These are phyloP conservation scores for Inga oerstediana DNA, from an alignment of 306 rosid species.

Conservation along the genomic window DNA sequence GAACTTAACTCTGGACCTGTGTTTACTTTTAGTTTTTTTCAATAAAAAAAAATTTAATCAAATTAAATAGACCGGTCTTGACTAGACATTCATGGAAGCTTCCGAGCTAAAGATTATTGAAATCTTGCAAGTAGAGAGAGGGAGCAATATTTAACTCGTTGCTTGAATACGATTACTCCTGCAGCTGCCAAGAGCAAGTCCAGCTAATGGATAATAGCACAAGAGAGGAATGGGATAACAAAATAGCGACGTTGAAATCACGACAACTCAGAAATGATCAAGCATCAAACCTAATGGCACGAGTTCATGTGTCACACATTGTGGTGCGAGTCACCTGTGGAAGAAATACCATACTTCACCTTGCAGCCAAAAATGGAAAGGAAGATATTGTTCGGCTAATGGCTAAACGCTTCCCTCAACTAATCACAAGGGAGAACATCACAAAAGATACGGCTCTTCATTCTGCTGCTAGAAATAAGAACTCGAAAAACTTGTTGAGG, in stretches of 20 bases:
- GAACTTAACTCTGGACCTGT: too few species aligned
- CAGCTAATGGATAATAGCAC: neutral
- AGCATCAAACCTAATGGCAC: neutral
- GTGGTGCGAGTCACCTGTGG: neutral
- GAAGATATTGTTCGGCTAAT: neutral
- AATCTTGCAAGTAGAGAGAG: too few species aligned
- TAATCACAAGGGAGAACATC: neutral
- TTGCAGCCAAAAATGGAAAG: neutral
- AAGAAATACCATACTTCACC: neutral
- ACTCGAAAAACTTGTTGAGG: neutral
- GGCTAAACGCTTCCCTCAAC: conserved; percentile 2
- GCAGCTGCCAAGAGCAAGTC: too few species aligned
- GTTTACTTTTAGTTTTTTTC: too few species aligned
- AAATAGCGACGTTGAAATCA: neutral
- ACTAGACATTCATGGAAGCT: too few species aligned
- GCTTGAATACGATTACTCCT: too few species aligned
- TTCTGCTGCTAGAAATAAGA: neutral
- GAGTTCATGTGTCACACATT: neutral
- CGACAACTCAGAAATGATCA: neutral
- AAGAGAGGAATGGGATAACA: neutral
- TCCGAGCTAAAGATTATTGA: too few species aligned
- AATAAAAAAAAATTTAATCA: too few species aligned
- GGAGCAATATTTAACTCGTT: too few species aligned
- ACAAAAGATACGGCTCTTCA: neutral
- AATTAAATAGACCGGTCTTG: too few species aligned